Conservation (phyloP, 1,284 basidiomycete genomes). For the Moesziomyces globuligerus region DNA sequence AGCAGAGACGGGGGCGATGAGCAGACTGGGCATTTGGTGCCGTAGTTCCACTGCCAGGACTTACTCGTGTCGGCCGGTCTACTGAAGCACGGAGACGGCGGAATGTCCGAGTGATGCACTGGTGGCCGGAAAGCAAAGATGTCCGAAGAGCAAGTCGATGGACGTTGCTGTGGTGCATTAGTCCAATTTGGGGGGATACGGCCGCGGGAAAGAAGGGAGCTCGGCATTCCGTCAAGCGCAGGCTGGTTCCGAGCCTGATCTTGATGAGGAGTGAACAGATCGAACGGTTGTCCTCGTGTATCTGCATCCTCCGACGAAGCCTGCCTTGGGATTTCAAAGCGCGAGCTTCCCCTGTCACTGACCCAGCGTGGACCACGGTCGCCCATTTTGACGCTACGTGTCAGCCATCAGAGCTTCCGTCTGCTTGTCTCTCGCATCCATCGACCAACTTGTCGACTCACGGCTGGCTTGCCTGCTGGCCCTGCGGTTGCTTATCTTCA, state of each 20-base stretch:
- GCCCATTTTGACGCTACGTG: background rate
- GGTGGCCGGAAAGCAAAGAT: conserved; percentile 33
- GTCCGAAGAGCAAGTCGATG: conserved; percentile 21
- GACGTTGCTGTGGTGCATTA: conserved; percentile 6
- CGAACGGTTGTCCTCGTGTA: background rate
- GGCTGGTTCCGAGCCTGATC: background rate
- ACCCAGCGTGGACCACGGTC: no score
- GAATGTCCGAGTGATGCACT: conserved; percentile 2
- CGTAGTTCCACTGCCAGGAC: no score
- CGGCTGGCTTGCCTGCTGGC: background rate
- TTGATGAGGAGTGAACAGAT: background rate
- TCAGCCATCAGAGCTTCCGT: background rate
- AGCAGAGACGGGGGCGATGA: no score
- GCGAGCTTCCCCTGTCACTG: background rate
- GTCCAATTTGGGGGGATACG: no score
- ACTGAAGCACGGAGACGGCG: background rate
- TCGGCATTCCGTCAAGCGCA: background rate
- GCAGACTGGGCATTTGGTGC: no score
- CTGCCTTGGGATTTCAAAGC: background rate
- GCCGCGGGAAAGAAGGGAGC: no score
- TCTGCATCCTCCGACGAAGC: background rate
- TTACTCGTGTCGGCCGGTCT: conserved; percentile 7
- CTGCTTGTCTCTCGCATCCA: background rate
- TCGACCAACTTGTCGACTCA: background rate
- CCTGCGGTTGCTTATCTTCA: background rate